These are phyloP conservation scores for Erythrophleum fordii DNA, from an alignment of 306 rosid genomes.

Conservation along the genomic window DNA sequence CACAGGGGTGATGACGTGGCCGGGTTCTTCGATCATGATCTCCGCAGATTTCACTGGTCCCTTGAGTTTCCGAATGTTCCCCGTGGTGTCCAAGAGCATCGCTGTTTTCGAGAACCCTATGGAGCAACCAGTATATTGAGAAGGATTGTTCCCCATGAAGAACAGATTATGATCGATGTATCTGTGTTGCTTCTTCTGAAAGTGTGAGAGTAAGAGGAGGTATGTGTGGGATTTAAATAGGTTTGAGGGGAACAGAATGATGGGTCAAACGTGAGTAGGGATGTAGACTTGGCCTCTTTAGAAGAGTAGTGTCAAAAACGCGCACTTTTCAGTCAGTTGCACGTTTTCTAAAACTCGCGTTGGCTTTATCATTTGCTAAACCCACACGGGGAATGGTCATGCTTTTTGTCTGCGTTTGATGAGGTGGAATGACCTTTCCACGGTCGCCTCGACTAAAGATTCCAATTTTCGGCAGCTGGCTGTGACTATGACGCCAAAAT, in stretches of 20 bases:
- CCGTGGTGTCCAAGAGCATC: conserved; percentile 45
- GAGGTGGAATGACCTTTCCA: background rate
- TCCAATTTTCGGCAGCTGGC: conserved; percentile 15
- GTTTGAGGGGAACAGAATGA: background rate
- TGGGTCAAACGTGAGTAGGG: conserved; percentile 1
- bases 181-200: background rate
- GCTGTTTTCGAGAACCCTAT: conserved; percentile 33
- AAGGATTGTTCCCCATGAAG: conserved; percentile 40
- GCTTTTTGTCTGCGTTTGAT: background rate
- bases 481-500: background rate
- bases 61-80: conserved; percentile 46
- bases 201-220: background rate
- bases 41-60: conserved; percentile 59
- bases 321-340: conserved; percentile 34
- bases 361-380: background rate
- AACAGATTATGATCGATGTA: background rate
- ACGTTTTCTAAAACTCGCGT: background rate
- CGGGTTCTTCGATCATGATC: conserved; percentile 72
- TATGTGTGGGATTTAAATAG: conserved; percentile 9
- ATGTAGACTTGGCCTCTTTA: background rate
- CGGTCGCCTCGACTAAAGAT: background rate
- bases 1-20: conserved; percentile 54
- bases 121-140: conserved; percentile 6
- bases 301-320: conserved; percentile 41
- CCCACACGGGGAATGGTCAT: background rate